A percentile compares a stretch with the other conserved stretches of the same genome.
Evolutionary conservation across 495 filamentous ascomycete genomes (phyloP).

Genomic region (Hyphodiscus hymeniophilus): DNA sequence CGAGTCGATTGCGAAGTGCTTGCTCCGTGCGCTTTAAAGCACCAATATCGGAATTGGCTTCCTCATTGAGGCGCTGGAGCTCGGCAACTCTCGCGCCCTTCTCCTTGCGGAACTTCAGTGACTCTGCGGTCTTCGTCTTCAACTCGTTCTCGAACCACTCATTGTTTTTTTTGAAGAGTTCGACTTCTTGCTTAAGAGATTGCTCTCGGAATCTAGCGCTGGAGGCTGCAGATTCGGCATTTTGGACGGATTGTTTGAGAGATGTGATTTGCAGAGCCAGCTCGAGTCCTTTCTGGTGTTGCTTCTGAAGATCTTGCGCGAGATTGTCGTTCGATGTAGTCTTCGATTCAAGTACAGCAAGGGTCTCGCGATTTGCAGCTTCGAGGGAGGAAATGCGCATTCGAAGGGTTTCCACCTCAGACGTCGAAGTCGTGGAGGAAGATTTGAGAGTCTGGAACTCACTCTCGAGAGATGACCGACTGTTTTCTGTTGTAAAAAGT

Average conservation of each 20-base stretch:
- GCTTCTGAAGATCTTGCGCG: slow-evolving; percentile 72
- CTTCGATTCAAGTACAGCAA: slow-evolving; percentile 83
- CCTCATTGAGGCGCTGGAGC: slow-evolving; percentile 82
- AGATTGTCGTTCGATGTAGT: slow-evolving; percentile 78
- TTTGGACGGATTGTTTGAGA: slow-evolving; percentile 74
- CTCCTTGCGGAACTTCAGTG: slow-evolving; percentile 88
- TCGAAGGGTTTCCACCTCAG: slow-evolving; percentile 68
- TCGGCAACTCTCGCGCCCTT: slow-evolving; percentile 80
- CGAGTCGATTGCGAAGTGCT: slow-evolving; percentile 66
- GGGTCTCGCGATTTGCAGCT: slow-evolving; percentile 80
- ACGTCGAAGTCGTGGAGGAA: slow-evolving; percentile 62
- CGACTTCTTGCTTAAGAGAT: slow-evolving; percentile 78
- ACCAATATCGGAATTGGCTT: slow-evolving; percentile 65
- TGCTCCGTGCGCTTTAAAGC: slow-evolving; percentile 71
- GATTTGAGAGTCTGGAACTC: slow-evolving; percentile 76
- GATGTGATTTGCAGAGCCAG: slow-evolving; percentile 70
- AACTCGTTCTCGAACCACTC: slow-evolving; percentile 89
- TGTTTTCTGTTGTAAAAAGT: slow-evolving; percentile 44
- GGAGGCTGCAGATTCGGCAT: slow-evolving; percentile 64
- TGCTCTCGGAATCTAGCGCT: slow-evolving; percentile 83
- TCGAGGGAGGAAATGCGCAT: slow-evolving; percentile 79
- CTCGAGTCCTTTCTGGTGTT: slow-evolving; percentile 81
- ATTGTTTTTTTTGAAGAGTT: slow-evolving; percentile 74
- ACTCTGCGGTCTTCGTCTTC: slow-evolving; percentile 77
- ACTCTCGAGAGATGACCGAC: slow-evolving; percentile 58